These are phyloP conservation scores for Chalciporus sp. DNA, from an alignment of 1,284 basidiomycete genomes.

Conservation along the genomic window DNA sequence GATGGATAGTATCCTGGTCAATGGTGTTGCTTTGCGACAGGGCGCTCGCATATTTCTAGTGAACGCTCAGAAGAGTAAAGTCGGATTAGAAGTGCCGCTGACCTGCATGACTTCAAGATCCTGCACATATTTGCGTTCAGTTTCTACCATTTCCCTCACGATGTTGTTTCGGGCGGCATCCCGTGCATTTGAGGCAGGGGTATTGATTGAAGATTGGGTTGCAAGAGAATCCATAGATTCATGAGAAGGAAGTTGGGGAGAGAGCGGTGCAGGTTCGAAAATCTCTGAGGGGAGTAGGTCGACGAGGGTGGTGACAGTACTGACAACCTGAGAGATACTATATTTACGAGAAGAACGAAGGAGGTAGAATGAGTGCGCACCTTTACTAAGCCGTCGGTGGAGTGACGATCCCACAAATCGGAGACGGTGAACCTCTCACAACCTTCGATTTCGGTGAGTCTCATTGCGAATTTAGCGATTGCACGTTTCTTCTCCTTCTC, in stretches of 20 bases:
- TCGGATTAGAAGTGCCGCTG: constrained; percentile 28
- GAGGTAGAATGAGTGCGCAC: constrained; percentile 47
- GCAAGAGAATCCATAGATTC: constrained; percentile 62
- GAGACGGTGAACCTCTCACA: constrained; percentile 84
- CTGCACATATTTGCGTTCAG: constrained; percentile 97
- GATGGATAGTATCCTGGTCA: constrained; percentile 92
- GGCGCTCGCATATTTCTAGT: constrained; percentile 79
- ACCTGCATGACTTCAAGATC: constrained; percentile 98
- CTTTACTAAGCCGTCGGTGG: constrained; percentile 95
- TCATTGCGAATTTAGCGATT: constrained; percentile 79
- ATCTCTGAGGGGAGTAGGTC: constrained; percentile 77
- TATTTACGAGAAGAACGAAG: background rate
- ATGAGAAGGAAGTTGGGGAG: constrained; percentile 54
- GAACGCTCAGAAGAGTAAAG: constrained; percentile 15
- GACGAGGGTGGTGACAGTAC: constrained; percentile 89
- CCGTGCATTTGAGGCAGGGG: constrained; percentile 53
- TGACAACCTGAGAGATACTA: constrained; percentile 66
- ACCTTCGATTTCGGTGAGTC: constrained; percentile 63
- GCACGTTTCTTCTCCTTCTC: constrained; percentile 80
- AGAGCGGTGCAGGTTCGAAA: constrained; percentile 68
- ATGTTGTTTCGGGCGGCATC: constrained; percentile 78
- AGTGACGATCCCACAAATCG: constrained; percentile 87
- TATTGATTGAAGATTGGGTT: constrained; percentile 41
- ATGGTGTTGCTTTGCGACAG: constrained; percentile 83
- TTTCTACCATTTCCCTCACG: constrained; percentile 87